phyloP scores from a whole-genome alignment of 345 rosid genomes.

The Eucalyptus camaldulensis region DNA sequence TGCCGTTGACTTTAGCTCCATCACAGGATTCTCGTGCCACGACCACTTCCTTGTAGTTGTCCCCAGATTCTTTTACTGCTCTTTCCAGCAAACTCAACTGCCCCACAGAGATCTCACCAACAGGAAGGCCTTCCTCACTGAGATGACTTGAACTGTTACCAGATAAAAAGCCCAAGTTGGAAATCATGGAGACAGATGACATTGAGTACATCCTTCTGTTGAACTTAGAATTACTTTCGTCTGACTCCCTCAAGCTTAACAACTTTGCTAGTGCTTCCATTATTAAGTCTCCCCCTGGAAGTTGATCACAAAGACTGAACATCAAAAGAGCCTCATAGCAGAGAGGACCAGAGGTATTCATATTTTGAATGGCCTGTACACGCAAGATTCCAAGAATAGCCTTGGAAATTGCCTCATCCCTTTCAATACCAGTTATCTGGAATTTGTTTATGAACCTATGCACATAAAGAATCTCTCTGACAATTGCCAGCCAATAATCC shows the following conservation, averaged over 20 bases:
- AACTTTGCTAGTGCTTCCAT: constrained; percentile 73
- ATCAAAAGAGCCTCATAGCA: constrained; percentile 48
- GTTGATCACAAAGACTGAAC: constrained; percentile 81
- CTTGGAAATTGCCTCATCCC: constrained; percentile 68
- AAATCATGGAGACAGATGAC: constrained; percentile 61
- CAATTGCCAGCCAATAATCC: constrained; percentile 81
- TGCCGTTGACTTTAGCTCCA: constrained; percentile 83
- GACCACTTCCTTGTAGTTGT: constrained; percentile 57
- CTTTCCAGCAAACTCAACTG: constrained; percentile 74
- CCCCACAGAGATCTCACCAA: constrained; percentile 87
- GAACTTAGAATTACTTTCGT: constrained; percentile 14
- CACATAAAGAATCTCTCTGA: constrained; percentile 53
- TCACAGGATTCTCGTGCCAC: constrained; percentile 64
- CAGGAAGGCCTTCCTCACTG: constrained; percentile 29
- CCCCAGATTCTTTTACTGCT: constrained; percentile 60
- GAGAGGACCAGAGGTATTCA: constrained; percentile 16
- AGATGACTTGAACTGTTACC: constrained; percentile 43
- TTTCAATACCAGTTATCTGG: constrained; percentile 43
- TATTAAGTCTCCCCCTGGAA: constrained; percentile 91
- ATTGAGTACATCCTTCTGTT: constrained; percentile 50
- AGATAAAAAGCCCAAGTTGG: constrained; percentile 62
- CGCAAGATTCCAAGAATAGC: constrained; percentile 79
- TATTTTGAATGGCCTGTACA: constrained; percentile 68
- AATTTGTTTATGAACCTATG: constrained; percentile 61
- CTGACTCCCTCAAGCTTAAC: constrained; percentile 33